Conservation (phyloP, 495 filamentous ascomycete species). For the Penicillium robsamsonii region DNA sequence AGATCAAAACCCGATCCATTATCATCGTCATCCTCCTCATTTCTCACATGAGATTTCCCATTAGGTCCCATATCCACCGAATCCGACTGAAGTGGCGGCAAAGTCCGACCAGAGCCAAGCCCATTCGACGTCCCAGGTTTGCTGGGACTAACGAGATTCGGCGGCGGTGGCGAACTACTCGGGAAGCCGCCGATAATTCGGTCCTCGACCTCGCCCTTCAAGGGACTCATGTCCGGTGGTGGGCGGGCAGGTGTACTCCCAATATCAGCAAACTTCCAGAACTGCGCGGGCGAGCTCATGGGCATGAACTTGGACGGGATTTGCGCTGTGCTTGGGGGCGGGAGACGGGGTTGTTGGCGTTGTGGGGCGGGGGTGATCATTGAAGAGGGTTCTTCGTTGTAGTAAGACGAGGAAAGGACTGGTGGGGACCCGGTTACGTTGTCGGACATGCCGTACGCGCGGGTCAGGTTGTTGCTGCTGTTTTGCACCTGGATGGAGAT, state of each 20-base stretch:
- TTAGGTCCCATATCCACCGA: conserved; percentile 16
- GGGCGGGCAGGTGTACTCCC: conserved; percentile 75
- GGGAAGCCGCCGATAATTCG: conserved; percentile 52
- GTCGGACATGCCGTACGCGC: conserved; percentile 57
- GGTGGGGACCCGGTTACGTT: conserved; percentile 63
- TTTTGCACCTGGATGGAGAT: conserved; percentile 34
- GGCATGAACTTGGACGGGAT: conserved; percentile 93
- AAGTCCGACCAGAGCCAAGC: conserved; percentile 31
- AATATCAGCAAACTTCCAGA: conserved; percentile 79
- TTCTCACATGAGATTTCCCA: conserved; percentile 4
- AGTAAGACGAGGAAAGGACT: conserved; percentile 65
- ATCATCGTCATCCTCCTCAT: conserved; percentile 48
- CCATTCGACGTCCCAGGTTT: conserved; percentile 45
- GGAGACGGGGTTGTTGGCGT: conserved; percentile 76
- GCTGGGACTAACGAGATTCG: conserved; percentile 46
- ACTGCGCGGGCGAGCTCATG: conserved; percentile 92
- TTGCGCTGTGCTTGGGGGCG: conserved; percentile 84
- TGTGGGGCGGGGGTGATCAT: conserved; percentile 85
- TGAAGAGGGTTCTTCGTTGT: conserved; percentile 53
- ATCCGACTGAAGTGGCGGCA: conserved; percentile 38
- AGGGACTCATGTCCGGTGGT: conserved; percentile 57
- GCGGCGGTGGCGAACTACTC: conserved; percentile 64
- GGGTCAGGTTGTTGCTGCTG: conserved; percentile 51
- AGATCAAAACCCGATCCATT: conserved; percentile 64
- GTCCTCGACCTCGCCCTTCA: conserved; percentile 50